Evolutionary conservation across 148 eudicot species (phyloP), one percentile per base, ranked within the genome.

Genomic region (Camellia lanceoleosa): DNA sequence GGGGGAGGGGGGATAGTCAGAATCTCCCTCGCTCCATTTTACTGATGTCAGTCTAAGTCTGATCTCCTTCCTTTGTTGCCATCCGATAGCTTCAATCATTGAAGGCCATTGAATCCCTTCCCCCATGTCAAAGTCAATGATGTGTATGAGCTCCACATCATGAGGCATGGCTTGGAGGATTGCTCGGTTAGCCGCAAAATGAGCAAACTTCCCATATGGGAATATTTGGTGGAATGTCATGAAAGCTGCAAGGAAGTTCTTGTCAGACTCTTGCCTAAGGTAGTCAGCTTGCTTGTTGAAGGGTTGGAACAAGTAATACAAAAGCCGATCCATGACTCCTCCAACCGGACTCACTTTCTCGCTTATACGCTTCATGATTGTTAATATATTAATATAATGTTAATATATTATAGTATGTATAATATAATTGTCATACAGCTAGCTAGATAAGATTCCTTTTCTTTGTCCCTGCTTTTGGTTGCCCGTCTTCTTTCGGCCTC

Each of bases 21-120:
- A 46, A 19, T 61, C 76, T 3, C 20, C 69, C 61, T 70, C 77
- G 3, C n/a, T 52, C 68, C 84, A 82, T 71, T 77, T 76, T 70
- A 82, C 71, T 19, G 76, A 77, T 7, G 84, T 82, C 62, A 82
- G 9, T 62, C 42, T 82, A 30, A 82, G 9, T 62, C 42, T 82
- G 20, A 82, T 7, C 58, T 76, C 84, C 70, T 66, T 77, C 54
- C 62, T 30, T 30, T 30, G 71, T 71, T 63, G 68, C 43, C 13
- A 23, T 19, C 76, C 55, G 8, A 77, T 49, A 70, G 75, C 80
- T 23, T 76, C 80, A 6, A 82, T 61, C 62, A 82, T n/a, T 2
- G 80, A 69, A 77, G 71, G 62, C 84, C 84, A 82, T 82, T 82
- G 84, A 44, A 77, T 73, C 49, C 84, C 84, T 49, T 76, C 77